Percentiles rank a stretch among this genome's conserved stretches.
These are phyloP conservation scores for Thielaviopsis populi DNA, from an alignment of 2,329 filamentous ascomycete species.

Conservation along the genomic window DNA sequence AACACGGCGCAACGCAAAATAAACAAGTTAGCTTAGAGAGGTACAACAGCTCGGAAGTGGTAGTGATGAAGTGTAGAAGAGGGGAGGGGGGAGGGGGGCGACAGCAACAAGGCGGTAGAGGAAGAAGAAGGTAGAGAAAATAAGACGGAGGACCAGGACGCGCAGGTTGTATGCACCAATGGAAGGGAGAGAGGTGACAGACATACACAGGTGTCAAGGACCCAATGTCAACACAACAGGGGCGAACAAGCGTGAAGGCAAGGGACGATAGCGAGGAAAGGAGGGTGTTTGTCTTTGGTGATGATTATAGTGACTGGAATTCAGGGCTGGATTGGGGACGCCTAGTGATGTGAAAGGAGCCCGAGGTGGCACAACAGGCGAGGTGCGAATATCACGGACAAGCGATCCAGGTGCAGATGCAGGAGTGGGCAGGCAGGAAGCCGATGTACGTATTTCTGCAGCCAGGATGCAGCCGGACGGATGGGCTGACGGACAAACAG, in stretches of 20 bases:
- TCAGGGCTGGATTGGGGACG: background rate
- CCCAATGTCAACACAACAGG: slow-evolving; percentile 1
- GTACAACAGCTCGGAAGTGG: background rate
- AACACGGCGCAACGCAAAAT: background rate
- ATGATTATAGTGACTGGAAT: background rate
- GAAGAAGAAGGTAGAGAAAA: background rate
- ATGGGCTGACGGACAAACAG: too few species aligned
- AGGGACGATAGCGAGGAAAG: background rate
- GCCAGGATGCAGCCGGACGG: background rate
- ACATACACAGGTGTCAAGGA: background rate
- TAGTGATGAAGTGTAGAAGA: too few species aligned
- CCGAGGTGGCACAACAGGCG: background rate
- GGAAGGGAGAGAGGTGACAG: background rate
- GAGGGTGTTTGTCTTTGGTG: background rate
- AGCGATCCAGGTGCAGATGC: background rate
- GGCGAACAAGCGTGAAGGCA: background rate
- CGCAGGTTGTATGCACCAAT: background rate
- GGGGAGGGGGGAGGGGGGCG: too few species aligned
- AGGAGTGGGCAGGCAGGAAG: background rate
- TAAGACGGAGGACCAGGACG: background rate
- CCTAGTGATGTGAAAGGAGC: background rate
- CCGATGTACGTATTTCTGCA: background rate
- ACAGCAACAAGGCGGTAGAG: too few species aligned
- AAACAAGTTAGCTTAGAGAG: background rate
- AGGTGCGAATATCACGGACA: background rate